Evolutionary conservation across 306 rosid genomes (phyloP), one percentile per base, ranked within the genome.

Genomic region (Arachis hypogaea): DNA sequence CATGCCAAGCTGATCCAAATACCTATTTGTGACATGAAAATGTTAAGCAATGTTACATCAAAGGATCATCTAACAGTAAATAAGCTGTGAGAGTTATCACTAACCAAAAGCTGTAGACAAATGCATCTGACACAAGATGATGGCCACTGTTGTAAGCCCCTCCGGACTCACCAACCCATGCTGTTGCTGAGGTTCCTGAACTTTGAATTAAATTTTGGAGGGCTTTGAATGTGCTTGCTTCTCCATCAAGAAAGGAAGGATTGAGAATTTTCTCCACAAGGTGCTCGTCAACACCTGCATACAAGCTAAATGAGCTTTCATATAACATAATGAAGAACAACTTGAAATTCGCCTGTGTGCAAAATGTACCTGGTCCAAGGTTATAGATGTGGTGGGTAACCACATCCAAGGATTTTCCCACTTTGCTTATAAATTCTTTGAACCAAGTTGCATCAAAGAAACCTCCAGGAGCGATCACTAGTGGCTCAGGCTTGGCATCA

Each of bases 101-200:
- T 64, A 69, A 80, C 99, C 99, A 94, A 86, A 92, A 92, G 76
- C 98, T 94, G 44, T 72, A 92, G 40, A 92, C 93, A 42, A 92
- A 92, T 54, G 99, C 80, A 83, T 94, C 88, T 0, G 90, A 78
- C 67, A 91, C 94, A 70, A 85, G 93, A 79, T 92, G 88, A 55
- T 71, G 92, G 52, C 98, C 99, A 63, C 99, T 94, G 79, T 92
- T 94, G 76, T 90, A 94, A 28, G 99, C 99, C 56, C 99, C 99
- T 83, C 99, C 99, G 4, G 99, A 78, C 79, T 94, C 99, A 38
- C 98, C 96, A 73, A 94, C 99, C 98, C 99, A 94, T 0, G 99
- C 91, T 46, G 62, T 72, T 36, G 96, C 90, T 7, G 93, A 77
- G 66, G 87, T 87, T 68, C 69, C 76, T 59, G 92, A 83, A 52